These are phyloP conservation scores for Apiospora kogelbergensis DNA, from an alignment of 2,329 filamentous ascomycete genomes.

Conservation along the genomic window DNA sequence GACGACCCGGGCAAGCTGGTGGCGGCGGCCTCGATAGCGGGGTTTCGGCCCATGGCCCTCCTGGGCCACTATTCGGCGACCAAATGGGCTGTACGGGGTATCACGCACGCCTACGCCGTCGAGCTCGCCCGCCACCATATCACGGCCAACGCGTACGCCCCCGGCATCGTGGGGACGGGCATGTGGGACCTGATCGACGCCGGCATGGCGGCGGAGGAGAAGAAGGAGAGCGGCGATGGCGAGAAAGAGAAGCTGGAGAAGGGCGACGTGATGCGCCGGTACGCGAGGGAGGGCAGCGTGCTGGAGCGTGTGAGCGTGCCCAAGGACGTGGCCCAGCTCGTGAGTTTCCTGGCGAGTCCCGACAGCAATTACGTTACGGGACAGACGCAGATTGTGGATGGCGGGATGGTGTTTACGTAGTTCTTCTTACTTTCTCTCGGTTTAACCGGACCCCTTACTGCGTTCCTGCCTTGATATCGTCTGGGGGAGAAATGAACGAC, in stretches of 20 bases:
- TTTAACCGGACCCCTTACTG: too few relatives aligned
- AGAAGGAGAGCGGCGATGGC: constrained; percentile 48
- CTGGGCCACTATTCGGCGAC: constrained; percentile 63
- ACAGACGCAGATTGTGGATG: constrained; percentile 63
- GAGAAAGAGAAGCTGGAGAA: constrained; percentile 45
- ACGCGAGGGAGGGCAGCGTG: background rate
- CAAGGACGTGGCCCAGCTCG: constrained; percentile 61
- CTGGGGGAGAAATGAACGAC: too few relatives aligned
- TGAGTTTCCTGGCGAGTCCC: constrained; percentile 59
- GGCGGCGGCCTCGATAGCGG: constrained; percentile 55
- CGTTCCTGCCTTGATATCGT: too few relatives aligned
- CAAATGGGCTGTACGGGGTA: constrained; percentile 66
- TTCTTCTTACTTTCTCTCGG: background rate
- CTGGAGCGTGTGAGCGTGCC: constrained; percentile 58
- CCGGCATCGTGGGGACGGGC: constrained; percentile 64
- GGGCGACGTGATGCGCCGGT: background rate
- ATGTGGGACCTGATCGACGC: constrained; percentile 72
- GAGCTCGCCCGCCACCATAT: constrained; percentile 64
- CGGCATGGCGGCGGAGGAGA: constrained; percentile 46
- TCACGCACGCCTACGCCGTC: constrained; percentile 67
- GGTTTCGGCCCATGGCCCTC: constrained; percentile 58
- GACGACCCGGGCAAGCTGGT: constrained; percentile 45
- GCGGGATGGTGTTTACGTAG: constrained; percentile 53
- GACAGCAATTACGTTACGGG: constrained; percentile 67
- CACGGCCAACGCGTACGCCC: constrained; percentile 66